Evolutionary conservation across 129 eudicot genomes (phyloP), one percentile per base, ranked within the genome.

Genomic region (Scalesia atractyloides): DNA sequence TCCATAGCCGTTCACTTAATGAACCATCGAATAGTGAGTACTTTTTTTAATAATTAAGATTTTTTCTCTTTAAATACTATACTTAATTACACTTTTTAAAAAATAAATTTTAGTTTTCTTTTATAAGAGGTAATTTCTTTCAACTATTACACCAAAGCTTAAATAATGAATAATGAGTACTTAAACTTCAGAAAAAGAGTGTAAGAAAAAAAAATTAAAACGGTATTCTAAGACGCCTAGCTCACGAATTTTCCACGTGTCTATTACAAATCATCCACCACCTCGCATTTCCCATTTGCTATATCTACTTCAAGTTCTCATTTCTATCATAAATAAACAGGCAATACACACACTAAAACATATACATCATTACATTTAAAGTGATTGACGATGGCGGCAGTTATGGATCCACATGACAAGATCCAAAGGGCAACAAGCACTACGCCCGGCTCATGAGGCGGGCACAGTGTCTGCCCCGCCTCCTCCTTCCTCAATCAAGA

Each of bases 401-500:
- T 52, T 7, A 22, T 52, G 7, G 58, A 52, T 0, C 58, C 58
- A 52, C 58, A 51, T 51, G 58, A 51, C 4, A 70, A 61, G 49
- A 83, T 79, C 84, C 0, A 79, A 24, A 66, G 87, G 87, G 0
- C 82, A 80, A 48, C 80, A 79, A 43, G 84, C 84, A 7, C 70
- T 82, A 18, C 76, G 84, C 12, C 84, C 84, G 0, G 65, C 65
- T 34, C 81, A 77, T 13, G 72, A 70, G 20, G 34, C 65, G 1
- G 71, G 56, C 20, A 73, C 68, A 5, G 84, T 83, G 34, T 75
- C 82, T 16, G 64, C 70, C 16, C 73, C 87, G 14, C 84, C 87
- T 5, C 79, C 84, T 13, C 84, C 84, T 15, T 83, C 84, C 69
- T 79, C 84, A 54, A 65, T 81, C 81, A 54, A 49, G n/a, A 37